These are phyloP conservation scores for Abortiporus biennis DNA, from an alignment of 1,284 basidiomycete species.

Conservation along the genomic window DNA sequence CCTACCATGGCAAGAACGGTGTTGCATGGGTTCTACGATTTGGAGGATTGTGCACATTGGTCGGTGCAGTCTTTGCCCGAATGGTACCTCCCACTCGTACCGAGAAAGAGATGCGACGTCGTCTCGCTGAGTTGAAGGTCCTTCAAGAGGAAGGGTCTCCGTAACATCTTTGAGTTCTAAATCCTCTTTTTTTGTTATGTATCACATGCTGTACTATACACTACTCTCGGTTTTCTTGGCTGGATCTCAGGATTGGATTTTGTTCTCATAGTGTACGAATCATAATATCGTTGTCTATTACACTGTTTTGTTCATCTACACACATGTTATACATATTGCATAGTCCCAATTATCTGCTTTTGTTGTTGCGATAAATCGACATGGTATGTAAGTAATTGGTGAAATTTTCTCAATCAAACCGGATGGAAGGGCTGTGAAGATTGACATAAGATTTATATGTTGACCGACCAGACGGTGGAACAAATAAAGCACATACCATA, in stretches of 20 bases:
- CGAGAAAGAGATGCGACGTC: slow-evolving; percentile 80
- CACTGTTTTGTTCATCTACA: slow-evolving; percentile 14
- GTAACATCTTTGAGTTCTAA: not conserved
- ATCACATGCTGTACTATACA: not conserved
- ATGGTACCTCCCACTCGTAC: slow-evolving; percentile 83
- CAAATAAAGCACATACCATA: too few species aligned
- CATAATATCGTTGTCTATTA: not conserved
- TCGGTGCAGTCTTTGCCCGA: slow-evolving; percentile 70
- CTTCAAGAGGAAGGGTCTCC: slow-evolving; percentile 48
- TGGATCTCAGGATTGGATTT: not conserved
- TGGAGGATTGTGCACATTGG: slow-evolving; percentile 79
- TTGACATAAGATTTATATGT: too few species aligned
- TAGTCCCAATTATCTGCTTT: slow-evolving; percentile 50
- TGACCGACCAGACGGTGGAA: too few species aligned
- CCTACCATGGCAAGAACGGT: slow-evolving; percentile 77
- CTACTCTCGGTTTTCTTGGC: not conserved
- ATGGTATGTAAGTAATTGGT: slow-evolving; percentile 53
- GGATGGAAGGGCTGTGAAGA: slow-evolving; percentile 11
- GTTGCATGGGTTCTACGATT: slow-evolving; percentile 93
- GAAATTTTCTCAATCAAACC: slow-evolving; percentile 21
- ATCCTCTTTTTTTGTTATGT: not conserved
- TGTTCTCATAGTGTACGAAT: not conserved
- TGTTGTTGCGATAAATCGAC: slow-evolving; percentile 39
- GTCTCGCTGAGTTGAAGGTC: slow-evolving; percentile 73
- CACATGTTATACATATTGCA: slow-evolving; percentile 40